Evolutionary conservation across 192 early-diverging fungal species (phyloP).

Genomic region (Gonapodya prolifera): DNA sequence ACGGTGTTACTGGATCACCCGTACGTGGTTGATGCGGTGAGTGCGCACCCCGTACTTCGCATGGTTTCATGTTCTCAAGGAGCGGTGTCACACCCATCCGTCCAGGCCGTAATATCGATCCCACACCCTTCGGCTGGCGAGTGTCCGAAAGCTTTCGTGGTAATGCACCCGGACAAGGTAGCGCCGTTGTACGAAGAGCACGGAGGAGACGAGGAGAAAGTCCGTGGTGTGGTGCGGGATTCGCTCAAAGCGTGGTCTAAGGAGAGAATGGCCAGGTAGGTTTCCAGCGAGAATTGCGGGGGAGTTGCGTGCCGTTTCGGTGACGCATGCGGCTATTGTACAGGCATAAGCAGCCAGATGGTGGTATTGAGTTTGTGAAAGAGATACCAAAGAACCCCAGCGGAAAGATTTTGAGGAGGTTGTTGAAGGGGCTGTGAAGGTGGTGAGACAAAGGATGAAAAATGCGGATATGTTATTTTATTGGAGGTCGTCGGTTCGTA

Average conservation of each 20-base stretch:
- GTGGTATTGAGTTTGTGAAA: slow-evolving; percentile 14
- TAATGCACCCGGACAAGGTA: neutral
- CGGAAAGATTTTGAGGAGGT: slow-evolving; percentile 1
- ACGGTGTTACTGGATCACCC: slow-evolving; percentile 2
- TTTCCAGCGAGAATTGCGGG: too few species aligned
- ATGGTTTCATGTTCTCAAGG: neutral
- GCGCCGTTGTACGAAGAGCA: neutral
- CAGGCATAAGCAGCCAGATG: slow-evolving; percentile 64
- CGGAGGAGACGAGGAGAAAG: neutral
- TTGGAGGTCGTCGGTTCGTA: too few species aligned
- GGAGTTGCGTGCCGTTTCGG: too few species aligned
- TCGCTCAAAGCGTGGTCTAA: neutral
- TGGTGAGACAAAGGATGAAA: too few species aligned
- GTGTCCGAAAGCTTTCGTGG: neutral
- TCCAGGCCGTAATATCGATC: neutral
- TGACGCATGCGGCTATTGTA: too few species aligned
- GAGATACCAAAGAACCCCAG: neutral
- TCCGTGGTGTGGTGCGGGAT: neutral
- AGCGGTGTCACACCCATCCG: neutral
- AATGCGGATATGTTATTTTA: too few species aligned
- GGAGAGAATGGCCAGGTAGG: neutral
- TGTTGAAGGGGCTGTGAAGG: neutral
- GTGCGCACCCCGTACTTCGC: neutral
- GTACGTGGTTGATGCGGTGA: slow-evolving; percentile 1
- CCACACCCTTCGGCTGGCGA: neutral